Percentiles rank a stretch among this genome's conserved stretches.
Conservation (phyloP, 2,329 filamentous ascomycete species). For the Aspergillus sp. region DNA sequence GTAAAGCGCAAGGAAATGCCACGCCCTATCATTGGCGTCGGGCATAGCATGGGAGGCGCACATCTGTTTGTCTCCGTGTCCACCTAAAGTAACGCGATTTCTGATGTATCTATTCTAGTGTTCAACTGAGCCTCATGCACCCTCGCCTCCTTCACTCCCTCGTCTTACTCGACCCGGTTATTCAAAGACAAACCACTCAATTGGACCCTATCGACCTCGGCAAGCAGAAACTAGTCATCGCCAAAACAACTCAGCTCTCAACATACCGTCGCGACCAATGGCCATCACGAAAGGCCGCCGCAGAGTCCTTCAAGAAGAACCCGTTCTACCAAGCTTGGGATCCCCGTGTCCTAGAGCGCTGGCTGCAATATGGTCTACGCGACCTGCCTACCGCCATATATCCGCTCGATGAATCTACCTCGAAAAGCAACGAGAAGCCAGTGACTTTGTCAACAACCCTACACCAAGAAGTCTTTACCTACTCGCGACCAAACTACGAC, state of each 20-base stretch:
- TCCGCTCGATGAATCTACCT: constrained; percentile 30
- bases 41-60: constrained; percentile 85
- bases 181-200: constrained; percentile 57
- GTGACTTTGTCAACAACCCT: constrained; percentile 79
- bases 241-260: constrained; percentile 59
- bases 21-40: constrained; percentile 80
- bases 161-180: constrained; percentile 83
- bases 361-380: constrained; percentile 76
- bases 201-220: constrained; percentile 32
- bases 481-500: constrained; percentile 57
- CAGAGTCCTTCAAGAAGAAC: constrained; percentile 66
- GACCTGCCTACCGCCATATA: constrained; percentile 65
- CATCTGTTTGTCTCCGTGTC: constrained; percentile 54
- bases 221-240: constrained; percentile 32
- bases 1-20: constrained; percentile 78
- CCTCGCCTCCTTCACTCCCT: constrained; percentile 78
- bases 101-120: constrained; percentile 34
- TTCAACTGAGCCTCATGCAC: constrained; percentile 74
- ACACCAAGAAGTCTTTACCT: constrained; percentile 76
- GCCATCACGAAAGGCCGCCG: constrained; percentile 75
- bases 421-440: constrained; percentile 40
- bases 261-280: constrained; percentile 77
- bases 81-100: neutral
- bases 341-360: constrained; percentile 73
- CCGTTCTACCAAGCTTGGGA: constrained; percentile 87